Base-by-base conservation (phyloP, 2,329 filamentous ascomycete species). In the Hypoxylon sp. region DNA sequence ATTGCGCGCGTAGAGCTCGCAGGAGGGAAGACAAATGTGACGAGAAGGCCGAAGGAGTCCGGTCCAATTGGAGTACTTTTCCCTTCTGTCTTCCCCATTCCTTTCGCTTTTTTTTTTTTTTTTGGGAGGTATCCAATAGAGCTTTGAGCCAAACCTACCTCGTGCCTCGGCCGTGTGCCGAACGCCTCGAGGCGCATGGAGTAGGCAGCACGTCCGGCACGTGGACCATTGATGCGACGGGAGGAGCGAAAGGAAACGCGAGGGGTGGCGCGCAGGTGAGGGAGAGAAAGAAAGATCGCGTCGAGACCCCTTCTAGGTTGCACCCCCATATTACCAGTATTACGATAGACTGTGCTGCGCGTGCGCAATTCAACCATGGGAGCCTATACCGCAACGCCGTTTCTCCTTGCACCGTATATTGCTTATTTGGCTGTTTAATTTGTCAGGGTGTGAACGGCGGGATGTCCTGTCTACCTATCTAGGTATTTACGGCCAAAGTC, bases 21-120 rank as follows among this genome's bases (percentile, higher is more conserved):
- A 61, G 62, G 17, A 22, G 60, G 51, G 33, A 48, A 65, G 42
- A 56, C 53, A 55, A 65, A 65, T 65, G 57, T 65, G 65, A 68
- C 33, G 33, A 58, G 17, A 10, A 44, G 19, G 55, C 52, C 46
- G 24, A 56, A 50, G n/a, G 52, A 54, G 46, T 62, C 51, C 61
- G 52, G 26, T 8, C 61, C 52, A 58, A 62, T 68, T 62, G 19
- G 24, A 26, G 22, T 37, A 50, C 13, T 17, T 35, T 31, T 8
- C 26, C 19, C 5, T 35, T 1, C 11, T 26, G 14, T 39, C 37
- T 47, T 14, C 3, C 42, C 42, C 47, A 17, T 59, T 51, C 22
- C 48, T 19, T 50, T 37, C 5, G 22, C 33, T 9, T 6, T 29
- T n/a, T n/a, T n/a, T n/a, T n/a, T n/a, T n/a, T n/a, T n/a, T n/a